Evolutionary conservation across 2,329 filamentous ascomycete genomes (phyloP), one percentile per base, ranked within the genome.

Genomic region (Botryosphaeria dothidea): DNA sequence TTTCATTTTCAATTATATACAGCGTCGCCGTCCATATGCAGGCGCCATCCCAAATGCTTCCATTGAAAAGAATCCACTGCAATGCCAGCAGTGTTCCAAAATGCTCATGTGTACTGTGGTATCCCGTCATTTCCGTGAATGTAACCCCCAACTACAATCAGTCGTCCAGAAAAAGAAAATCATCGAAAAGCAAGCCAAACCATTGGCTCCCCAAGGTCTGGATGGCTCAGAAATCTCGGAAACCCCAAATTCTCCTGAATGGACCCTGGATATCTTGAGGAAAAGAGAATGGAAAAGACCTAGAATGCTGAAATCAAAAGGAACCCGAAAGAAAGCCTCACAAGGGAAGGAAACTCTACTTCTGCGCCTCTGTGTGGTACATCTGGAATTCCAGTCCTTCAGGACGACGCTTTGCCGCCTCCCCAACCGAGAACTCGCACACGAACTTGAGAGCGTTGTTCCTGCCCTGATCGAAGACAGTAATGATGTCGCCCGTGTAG

Each of bases 401-500:
- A 25, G 61, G 61, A n/a, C 61, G 49, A 27, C 11, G 49, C 21
- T 58, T 52, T 61, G 68, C 72, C 8, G 75, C 78, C 31, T 73
- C 71, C 4, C 81, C 80, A 43, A 76, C 69, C 66, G 76, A 78
- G 56, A 83, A 78, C 62, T 81, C 79, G 67, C 77, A 80, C 11
- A 69, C 71, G 65, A 83, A 83, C 65, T 76, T 79, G 36, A 82
- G 70, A 36, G 71, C 71, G 46, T 74, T 72, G 13, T 70, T 69
- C 19, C 66, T 77, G n/a, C 71, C 66, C 13, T 81, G 77, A 48
- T 86, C 82, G 83, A 88, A 96, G 6, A 96, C 85, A 2, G 88
- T 86, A 54, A 97, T 85, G 25, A 87, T 82, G 73, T 97, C 94
- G 1, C 91, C 92, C 36, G 90, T 87, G 73, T 92, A 86, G 15